These are phyloP conservation scores for Nicotiana benthamiana DNA, from an alignment of 257 asterid species.

Conservation along the genomic window DNA sequence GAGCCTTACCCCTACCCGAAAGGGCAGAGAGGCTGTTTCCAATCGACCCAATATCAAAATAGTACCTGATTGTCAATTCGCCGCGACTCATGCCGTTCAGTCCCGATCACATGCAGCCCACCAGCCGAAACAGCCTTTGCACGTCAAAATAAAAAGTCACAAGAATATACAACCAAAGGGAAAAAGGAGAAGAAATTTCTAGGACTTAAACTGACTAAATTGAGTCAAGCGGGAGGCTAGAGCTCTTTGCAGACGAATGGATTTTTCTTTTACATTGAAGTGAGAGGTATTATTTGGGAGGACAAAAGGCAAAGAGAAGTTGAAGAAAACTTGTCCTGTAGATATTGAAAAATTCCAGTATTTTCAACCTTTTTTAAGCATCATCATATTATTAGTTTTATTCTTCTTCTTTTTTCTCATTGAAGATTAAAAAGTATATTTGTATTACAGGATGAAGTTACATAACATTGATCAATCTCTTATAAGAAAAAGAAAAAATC, in stretches of 20 bases:
- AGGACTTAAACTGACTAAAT: background rate
- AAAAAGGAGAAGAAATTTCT: background rate
- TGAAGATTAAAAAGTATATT: background rate
- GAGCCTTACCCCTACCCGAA: no score
- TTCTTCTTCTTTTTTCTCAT: background rate
- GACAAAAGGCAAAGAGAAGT: background rate
- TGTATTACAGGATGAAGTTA: background rate
- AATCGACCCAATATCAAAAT: slow-evolving; percentile 4
- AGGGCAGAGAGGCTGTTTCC: no score
- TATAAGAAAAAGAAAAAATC: background rate
- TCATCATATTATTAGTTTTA: background rate
- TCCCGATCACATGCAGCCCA: slow-evolving; percentile 96
- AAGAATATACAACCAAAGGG: background rate
- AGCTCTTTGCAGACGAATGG: background rate
- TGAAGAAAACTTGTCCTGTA: background rate
- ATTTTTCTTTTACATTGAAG: background rate
- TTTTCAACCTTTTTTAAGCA: background rate
- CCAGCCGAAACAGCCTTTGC: slow-evolving; percentile 83
- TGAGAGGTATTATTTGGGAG: background rate
- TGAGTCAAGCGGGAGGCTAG: background rate
- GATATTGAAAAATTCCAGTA: background rate
- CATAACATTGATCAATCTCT: background rate
- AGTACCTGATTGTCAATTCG: slow-evolving; percentile 96
- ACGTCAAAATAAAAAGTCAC: background rate
- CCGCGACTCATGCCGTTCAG: slow-evolving; percentile 98